Percentiles rank a stretch among this genome's conserved stretches.
These are phyloP conservation scores for Oxytropis ochrocephala DNA, from an alignment of 306 rosid species.

Conservation along the genomic window DNA sequence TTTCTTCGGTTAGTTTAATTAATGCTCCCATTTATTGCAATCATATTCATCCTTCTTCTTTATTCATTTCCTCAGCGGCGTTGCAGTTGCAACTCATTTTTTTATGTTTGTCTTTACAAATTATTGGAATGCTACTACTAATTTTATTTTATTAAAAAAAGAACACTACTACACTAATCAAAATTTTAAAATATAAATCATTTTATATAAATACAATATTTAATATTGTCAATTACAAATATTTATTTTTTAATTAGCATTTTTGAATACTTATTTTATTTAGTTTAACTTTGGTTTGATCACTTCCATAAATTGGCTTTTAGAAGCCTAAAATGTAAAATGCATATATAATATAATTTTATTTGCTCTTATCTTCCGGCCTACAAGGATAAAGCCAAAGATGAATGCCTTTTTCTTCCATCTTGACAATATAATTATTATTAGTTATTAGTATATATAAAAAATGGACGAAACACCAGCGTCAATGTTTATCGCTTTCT, in stretches of 20 bases:
- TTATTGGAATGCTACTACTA: no score
- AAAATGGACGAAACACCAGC: not conserved
- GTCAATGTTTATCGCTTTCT: not conserved
- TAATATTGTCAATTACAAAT: no score
- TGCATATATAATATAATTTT: not conserved
- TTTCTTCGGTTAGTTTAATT: constrained; percentile 11
- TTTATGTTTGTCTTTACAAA: no score
- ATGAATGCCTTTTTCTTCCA: not conserved
- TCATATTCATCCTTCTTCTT: constrained; percentile 23
- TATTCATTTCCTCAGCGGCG: constrained; percentile 35
- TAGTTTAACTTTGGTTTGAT: not conserved
- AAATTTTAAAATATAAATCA: no score
- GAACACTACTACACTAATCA: no score
- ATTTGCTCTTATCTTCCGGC: not conserved
- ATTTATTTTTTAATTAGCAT: no score
- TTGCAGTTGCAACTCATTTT: not conserved
- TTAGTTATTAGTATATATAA: not conserved
- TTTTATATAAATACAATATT: no score
- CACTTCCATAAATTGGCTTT: constrained; percentile 15
- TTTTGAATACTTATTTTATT: not conserved
- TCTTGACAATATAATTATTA: not conserved
- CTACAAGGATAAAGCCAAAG: not conserved
- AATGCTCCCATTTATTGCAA: constrained; percentile 21
- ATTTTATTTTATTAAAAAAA: no score
- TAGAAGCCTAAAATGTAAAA: constrained; percentile 22